Conservation (phyloP, 2,329 filamentous ascomycete genomes). For the Colletotrichum destructivum region DNA sequence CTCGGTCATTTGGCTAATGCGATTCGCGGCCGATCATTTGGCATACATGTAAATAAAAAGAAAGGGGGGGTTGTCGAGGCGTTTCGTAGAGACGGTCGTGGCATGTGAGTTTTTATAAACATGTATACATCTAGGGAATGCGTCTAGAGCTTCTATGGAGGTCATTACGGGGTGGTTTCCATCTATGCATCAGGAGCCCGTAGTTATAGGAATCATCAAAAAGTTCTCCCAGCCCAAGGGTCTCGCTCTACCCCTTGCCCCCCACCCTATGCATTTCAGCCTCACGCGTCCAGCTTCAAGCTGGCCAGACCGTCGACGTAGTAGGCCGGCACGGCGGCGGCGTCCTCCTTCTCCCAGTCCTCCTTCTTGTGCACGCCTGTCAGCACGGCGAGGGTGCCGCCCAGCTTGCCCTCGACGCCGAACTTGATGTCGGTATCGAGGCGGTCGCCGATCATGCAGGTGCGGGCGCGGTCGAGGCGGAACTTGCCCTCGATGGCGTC, state of each 20-base stretch:
- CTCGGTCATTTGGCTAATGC: neutral
- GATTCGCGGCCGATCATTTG: neutral
- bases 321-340: conserved; percentile 80
- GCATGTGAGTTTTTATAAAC: conserved; percentile 6
- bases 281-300: conserved; percentile 57
- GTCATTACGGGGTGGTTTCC: conserved; percentile 12
- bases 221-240: neutral
- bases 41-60: neutral
- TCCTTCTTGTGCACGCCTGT: conserved; percentile 91
- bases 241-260: no score
- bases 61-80: neutral
- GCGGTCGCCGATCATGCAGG: conserved; percentile 97
- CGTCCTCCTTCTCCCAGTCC: conserved; percentile 81
- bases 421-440: conserved; percentile 97
- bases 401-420: conserved; percentile 89
- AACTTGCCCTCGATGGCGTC: conserved; percentile 98
- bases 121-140: conserved; percentile 21
- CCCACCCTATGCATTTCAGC: conserved; percentile 27
- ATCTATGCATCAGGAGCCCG: conserved; percentile 15
- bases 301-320: conserved; percentile 91
- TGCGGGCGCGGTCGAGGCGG: conserved; percentile 83
- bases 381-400: conserved; percentile 91
- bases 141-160: conserved; percentile 23
- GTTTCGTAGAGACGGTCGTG: conserved; percentile 12
- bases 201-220: conserved; percentile 19